Percentiles rank a stretch among this genome's conserved stretches.
Evolutionary conservation across 2,329 filamentous ascomycete genomes (phyloP).

Genomic region (Ophiobolus disseminans): DNA sequence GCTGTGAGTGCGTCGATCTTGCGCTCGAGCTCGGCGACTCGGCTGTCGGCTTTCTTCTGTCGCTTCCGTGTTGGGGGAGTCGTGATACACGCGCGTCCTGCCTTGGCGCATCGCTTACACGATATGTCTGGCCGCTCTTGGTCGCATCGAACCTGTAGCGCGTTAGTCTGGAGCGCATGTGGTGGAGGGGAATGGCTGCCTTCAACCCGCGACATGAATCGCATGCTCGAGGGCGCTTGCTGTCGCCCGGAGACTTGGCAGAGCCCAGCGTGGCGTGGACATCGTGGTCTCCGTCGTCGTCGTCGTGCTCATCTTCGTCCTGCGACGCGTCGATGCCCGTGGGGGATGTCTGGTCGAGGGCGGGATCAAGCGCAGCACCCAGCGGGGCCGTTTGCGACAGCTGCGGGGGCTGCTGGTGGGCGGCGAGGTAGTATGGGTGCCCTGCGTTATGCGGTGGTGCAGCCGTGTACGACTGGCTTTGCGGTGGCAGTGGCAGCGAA

Average conservation of each 20-base stretch:
- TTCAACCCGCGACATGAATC: slow-evolving; percentile 57
- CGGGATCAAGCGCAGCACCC: slow-evolving; percentile 36
- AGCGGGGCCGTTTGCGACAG: slow-evolving; percentile 24
- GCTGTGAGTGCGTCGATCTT: slow-evolving; percentile 90
- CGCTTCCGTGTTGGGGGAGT: slow-evolving; percentile 79
- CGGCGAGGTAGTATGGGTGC: slow-evolving; percentile 44
- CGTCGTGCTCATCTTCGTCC: slow-evolving; percentile 41
- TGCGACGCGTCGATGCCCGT: slow-evolving; percentile 23
- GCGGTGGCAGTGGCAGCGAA: slow-evolving; percentile 34
- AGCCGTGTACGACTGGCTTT: slow-evolving; percentile 34
- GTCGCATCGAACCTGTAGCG: slow-evolving; percentile 76
- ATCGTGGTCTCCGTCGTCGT: slow-evolving; percentile 39
- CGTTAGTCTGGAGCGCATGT: slow-evolving; percentile 8
- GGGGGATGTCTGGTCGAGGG: slow-evolving; percentile 43
- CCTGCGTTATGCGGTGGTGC: slow-evolving; percentile 30
- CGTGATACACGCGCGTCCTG: slow-evolving; percentile 67
- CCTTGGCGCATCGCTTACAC: slow-evolving; percentile 75
- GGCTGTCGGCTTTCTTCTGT: slow-evolving; percentile 89
- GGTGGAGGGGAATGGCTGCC: slow-evolving; percentile 8
- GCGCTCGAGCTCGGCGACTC: slow-evolving; percentile 88
- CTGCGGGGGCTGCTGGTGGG: slow-evolving; percentile 30
- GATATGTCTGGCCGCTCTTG: slow-evolving; percentile 70
- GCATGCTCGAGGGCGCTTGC: slow-evolving; percentile 57
- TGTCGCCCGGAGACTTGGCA: slow-evolving; percentile 44
- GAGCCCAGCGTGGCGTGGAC: slow-evolving; percentile 38